A percentile compares a stretch with the other conserved stretches of the same genome.
Conservation (phyloP, 2,329 filamentous ascomycete genomes). For the Colletotrichum orbiculare region DNA sequence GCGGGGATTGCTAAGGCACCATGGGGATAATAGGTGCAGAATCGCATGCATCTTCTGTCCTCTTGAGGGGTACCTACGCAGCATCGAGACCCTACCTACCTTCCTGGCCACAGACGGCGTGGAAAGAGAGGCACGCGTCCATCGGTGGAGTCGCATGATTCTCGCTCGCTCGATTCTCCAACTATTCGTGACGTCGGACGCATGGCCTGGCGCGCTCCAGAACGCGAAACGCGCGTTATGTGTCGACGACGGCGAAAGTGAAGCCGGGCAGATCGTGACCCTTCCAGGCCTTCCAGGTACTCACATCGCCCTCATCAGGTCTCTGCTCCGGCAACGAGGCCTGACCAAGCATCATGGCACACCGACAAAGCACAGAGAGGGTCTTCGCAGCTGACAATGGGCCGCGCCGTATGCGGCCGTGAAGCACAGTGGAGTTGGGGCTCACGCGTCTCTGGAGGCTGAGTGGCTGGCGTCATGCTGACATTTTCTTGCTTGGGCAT, state of each 20-base stretch:
- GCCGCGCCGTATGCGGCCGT: slow-evolving; percentile 42
- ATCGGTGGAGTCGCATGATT: slow-evolving; percentile 33
- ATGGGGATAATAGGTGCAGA: slow-evolving; percentile 3
- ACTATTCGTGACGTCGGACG: slow-evolving; percentile 16
- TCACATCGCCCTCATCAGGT: too few species aligned
- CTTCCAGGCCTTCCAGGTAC: not conserved
- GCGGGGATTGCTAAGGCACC: not conserved
- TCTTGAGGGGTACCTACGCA: not conserved
- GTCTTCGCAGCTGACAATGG: slow-evolving; percentile 33
- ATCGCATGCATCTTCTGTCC: slow-evolving; percentile 8
- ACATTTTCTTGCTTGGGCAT: slow-evolving; percentile 34
- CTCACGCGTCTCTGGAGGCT: slow-evolving; percentile 33
- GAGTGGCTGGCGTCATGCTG: slow-evolving; percentile 35
- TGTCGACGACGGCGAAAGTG: slow-evolving; percentile 6
- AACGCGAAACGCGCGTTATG: slow-evolving; percentile 32
- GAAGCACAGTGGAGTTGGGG: slow-evolving; percentile 42
- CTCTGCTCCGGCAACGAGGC: not conserved
- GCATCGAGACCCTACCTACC: too few species aligned
- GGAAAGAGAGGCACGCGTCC: slow-evolving; percentile 4
- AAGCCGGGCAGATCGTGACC: slow-evolving; percentile 14
- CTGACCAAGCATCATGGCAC: slow-evolving; percentile 33
- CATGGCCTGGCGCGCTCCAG: slow-evolving; percentile 28
- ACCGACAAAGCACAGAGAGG: slow-evolving; percentile 28
- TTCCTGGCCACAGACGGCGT: too few species aligned
- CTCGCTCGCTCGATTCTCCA: slow-evolving; percentile 30